These are phyloP conservation scores for Kalaharituber pfeilii DNA, from an alignment of 2,329 filamentous ascomycete genomes.

Conservation along the genomic window DNA sequence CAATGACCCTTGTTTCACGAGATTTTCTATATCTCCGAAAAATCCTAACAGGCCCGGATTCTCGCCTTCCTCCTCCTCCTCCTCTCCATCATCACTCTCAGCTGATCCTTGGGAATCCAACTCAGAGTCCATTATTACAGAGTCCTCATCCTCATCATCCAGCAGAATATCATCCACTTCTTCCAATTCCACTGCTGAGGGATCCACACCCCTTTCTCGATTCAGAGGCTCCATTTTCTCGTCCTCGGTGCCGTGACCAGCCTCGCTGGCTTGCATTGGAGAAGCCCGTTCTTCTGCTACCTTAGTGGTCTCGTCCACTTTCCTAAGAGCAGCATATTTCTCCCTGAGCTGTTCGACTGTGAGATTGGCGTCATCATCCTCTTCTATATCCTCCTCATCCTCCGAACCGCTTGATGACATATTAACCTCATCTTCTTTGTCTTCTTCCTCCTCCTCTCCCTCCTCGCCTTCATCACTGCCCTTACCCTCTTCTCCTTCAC, in stretches of 20 bases:
- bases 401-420: constrained; percentile 21
- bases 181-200: constrained; percentile 11
- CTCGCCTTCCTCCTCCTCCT: constrained; percentile 24
- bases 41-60: constrained; percentile 27
- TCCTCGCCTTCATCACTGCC: constrained; percentile 27
- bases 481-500: constrained; percentile 27
- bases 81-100: constrained; percentile 24
- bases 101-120: constrained; percentile 27
- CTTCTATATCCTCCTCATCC: constrained; percentile 32
- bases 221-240: constrained; percentile 25
- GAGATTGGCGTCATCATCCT: constrained; percentile 30
- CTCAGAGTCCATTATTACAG: constrained; percentile 44
- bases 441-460: constrained; percentile 30
- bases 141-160: constrained; percentile 45
- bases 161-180: constrained; percentile 24
- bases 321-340: constrained; percentile 20
- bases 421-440: constrained; percentile 29
- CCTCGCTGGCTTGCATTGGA: constrained; percentile 30
- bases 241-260: constrained; percentile 31
- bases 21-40: constrained; percentile 20
- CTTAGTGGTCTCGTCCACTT: constrained; percentile 4
- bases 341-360: constrained; percentile 21
- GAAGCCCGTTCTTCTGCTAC: background rate
- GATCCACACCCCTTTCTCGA: constrained; percentile 12
- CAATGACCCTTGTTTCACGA: constrained; percentile 19